A percentile compares a stretch with the other conserved stretches of the same genome.
Conservation (phyloP, 2,329 filamentous ascomycete species). For the Talaromyces sp. region DNA sequence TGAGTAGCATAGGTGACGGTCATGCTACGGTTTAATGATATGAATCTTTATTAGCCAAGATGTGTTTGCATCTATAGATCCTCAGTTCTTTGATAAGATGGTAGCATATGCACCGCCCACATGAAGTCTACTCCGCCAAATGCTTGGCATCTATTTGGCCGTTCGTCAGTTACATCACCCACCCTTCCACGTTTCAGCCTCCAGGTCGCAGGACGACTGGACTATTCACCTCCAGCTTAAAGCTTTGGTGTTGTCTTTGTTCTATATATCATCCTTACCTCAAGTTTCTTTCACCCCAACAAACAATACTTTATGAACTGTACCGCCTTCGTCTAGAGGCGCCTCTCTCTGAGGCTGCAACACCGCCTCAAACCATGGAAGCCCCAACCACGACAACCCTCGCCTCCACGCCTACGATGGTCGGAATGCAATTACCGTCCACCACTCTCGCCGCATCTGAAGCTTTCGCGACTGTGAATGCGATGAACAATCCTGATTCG, state of each 20-base stretch:
- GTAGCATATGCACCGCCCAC: neutral
- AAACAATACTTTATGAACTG: neutral
- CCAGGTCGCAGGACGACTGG: slow-evolving; percentile 7
- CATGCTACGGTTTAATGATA: neutral
- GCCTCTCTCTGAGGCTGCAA: slow-evolving; percentile 15
- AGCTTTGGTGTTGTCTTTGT: neutral
- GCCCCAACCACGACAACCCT: slow-evolving; percentile 4
- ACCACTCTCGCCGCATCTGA: neutral
- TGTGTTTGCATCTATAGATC: neutral
- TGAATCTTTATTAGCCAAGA: neutral
- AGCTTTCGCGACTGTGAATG: neutral
- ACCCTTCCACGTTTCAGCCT: neutral
- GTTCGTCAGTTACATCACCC: neutral
- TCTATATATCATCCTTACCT: neutral
- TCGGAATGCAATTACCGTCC: slow-evolving; percentile 1
- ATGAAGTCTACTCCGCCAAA: neutral
- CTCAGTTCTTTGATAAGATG: neutral
- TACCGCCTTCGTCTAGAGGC: slow-evolving; percentile 6
- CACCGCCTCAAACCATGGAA: slow-evolving; percentile 10
- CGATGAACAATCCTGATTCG: slow-evolving; percentile 41
- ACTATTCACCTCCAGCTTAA: neutral
- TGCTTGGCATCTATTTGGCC: neutral
- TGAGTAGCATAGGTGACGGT: neutral
- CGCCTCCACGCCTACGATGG: slow-evolving; percentile 11
- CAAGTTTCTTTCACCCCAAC: neutral